Base-by-base conservation (phyloP, 2,329 filamentous ascomycete species). In the Xylariaceae sp. region DNA sequence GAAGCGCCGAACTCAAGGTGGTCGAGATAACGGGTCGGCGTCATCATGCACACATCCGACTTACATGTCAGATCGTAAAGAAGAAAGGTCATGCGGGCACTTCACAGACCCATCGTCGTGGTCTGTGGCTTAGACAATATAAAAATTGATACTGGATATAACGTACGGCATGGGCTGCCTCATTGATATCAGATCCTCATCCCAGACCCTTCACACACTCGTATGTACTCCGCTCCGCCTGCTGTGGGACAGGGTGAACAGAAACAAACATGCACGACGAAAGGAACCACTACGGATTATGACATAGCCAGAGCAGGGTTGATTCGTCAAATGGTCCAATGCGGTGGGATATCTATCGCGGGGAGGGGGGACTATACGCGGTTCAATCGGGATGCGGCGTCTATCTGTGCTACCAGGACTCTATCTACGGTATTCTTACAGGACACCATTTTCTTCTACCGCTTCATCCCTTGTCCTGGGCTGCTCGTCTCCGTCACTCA, bases 391-490 rank as follows among this genome's bases (percentile, higher is more conserved):
- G 34, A 35, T 23, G 17, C 48, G 57, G 49, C 47, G 53, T 41
- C 39, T 48, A 34, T 35, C 30, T 34, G 54, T 57, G 41, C 56
- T 60, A 59, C 51, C 55, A 54, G 15, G 39, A 60, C 56, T 45
- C 11, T 57, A 34, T 61, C 44, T 59, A 59, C 23, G 23, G 23
- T 30, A 30, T 30, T 55, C 59, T 61, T 64, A 64, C 18, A 61
- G 51, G 63, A 65, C 56, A 62, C 63, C 62, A 59, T 67, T 64
- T 56, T 34, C 23, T 30, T 30, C 52, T 39, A 64, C 59, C 55
- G 62, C 65, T 58, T 62, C 63, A 55, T 62, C 57, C 53, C 56
- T 56, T 15, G 62, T 54, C 45, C 64, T 67, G 51, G 68, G 64
- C 55, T 30, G 23, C 23, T 30, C 23, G 48, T 61, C 68, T 47